Evolutionary conservation across 495 filamentous ascomycete species (phyloP), one percentile per base, ranked within the genome.

Genomic region (Clohesyomyces aquaticus): DNA sequence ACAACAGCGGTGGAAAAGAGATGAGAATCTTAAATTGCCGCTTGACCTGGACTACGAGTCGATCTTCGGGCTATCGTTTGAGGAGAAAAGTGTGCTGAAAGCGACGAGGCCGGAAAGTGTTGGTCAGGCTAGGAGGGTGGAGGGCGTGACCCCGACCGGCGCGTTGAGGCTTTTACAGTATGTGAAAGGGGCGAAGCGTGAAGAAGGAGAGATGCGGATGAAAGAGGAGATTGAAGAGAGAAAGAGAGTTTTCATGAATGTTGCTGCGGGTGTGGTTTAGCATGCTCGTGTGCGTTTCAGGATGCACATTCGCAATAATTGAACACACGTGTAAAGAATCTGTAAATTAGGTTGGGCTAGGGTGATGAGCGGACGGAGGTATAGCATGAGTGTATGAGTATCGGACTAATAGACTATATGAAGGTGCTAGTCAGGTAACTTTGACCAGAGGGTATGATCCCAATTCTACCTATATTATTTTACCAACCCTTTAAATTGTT

Each of bases 81-180:
- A 91, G 64, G 95, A 98, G 79, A 83, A 80, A 67, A 76, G 80
- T 11, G 81, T 87, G 6, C 81, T 98, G n/a, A 77, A 82, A 29
- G 77, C 77, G 22, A 85, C 91, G 10, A 75, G 85, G 42, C 94
- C 94, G 4, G 89, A 91, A 70, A 93, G 82, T 51, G 76, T 98
- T 23, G 95, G 91, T 2, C 93, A 96, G 85, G 93, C 93, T 18
- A 77, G 91, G 51, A 77, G 95, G 10, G 84, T 96, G 52, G 94
- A 98, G 74, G 93, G 94, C 1, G 81, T 90, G 12, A 90, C 87
- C 28, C 85, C 87, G 0, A 77, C 79, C 2, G 87, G 84, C 0
- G 80, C 81, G 27, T 64, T 89, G 55, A 73, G 77, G 51, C 61
- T 91, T 61, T 70, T 89, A n/a, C 74, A 71, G 38, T 80, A 80